These are phyloP conservation scores for Lizonia empirigonia DNA, from an alignment of 2,329 filamentous ascomycete genomes.

Conservation along the genomic window DNA sequence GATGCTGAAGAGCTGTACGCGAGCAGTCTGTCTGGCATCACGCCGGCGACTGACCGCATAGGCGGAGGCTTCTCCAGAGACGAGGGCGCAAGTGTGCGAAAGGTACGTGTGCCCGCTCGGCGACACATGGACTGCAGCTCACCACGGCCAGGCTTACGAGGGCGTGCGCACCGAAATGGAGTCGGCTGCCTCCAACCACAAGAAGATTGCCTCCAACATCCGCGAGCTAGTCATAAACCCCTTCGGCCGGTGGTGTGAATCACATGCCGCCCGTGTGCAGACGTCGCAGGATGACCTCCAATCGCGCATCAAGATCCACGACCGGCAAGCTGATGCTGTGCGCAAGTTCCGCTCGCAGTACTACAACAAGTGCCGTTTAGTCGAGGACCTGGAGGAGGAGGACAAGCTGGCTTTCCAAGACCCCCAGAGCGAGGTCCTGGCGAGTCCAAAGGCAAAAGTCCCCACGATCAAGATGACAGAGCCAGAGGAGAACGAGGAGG, in stretches of 20 bases:
- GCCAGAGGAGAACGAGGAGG: slow-evolving; percentile 70
- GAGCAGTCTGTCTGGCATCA: slow-evolving; percentile 78
- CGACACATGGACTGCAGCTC: not conserved
- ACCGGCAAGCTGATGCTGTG: slow-evolving; percentile 86
- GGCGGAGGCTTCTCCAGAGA: slow-evolving; percentile 84
- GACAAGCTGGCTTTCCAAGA: slow-evolving; percentile 98
- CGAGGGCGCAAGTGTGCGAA: slow-evolving; percentile 93
- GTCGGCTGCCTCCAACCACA: slow-evolving; percentile 85
- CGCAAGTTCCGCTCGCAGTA: slow-evolving; percentile 95
- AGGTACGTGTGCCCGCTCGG: slow-evolving; percentile 63
- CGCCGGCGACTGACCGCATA: slow-evolving; percentile 79
- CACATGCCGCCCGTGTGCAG: slow-evolving; percentile 87
- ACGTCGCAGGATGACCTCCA: slow-evolving; percentile 96
- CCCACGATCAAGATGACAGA: slow-evolving; percentile 88
- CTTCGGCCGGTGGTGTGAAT: slow-evolving; percentile 94
- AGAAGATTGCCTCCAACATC: slow-evolving; percentile 95
- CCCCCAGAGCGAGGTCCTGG: slow-evolving; percentile 60
- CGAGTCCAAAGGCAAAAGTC: slow-evolving; percentile 64
- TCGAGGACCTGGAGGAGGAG: slow-evolving; percentile 97
- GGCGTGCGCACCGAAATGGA: slow-evolving; percentile 92
- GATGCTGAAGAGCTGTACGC: slow-evolving; percentile 94
- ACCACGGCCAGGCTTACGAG: slow-evolving; percentile 79
- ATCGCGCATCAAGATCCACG: slow-evolving; percentile 85
- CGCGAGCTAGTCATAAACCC: slow-evolving; percentile 93
- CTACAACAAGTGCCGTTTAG: slow-evolving; percentile 97